Evolutionary conservation across 2,329 filamentous ascomycete species (phyloP).

Genomic region (Dothideomycetidae sp.): DNA sequence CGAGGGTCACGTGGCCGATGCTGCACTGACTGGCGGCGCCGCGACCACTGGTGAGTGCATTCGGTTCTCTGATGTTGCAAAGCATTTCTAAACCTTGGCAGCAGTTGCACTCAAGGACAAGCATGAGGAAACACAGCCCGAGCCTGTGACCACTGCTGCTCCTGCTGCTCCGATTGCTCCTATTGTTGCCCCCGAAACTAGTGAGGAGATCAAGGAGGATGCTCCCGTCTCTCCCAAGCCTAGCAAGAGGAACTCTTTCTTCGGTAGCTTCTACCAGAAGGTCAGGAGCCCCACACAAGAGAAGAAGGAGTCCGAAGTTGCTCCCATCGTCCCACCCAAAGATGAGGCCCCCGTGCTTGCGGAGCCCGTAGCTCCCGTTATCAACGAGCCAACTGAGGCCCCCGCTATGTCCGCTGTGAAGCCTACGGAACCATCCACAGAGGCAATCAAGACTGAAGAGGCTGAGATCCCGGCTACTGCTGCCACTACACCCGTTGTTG

Average conservation of each 20-base stretch:
- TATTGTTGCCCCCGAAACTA: slow-evolving; percentile 27
- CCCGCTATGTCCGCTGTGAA: slow-evolving; percentile 24
- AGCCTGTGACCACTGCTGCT: slow-evolving; percentile 38
- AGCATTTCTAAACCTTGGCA: slow-evolving; percentile 15
- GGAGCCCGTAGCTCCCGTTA: slow-evolving; percentile 20
- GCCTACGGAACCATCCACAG: slow-evolving; percentile 15
- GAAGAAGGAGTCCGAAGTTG: slow-evolving; percentile 59
- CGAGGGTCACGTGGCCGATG: slow-evolving; percentile 17
- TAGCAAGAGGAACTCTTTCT: slow-evolving; percentile 74
- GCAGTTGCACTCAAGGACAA: slow-evolving; percentile 17
- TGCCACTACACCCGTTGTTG: slow-evolving; percentile 14
- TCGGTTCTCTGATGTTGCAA: slow-evolving; percentile 8
- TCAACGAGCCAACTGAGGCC: slow-evolving; percentile 30
- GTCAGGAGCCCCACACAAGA: slow-evolving; percentile 35
- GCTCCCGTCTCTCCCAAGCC: slow-evolving; percentile 42
- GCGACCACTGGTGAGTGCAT: slow-evolving; percentile 18
- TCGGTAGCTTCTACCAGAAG: slow-evolving; percentile 52
- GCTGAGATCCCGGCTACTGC: slow-evolving; percentile 13
- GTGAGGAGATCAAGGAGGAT: slow-evolving; percentile 31
- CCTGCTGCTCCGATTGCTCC: slow-evolving; percentile 13
- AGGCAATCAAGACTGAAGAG: slow-evolving; percentile 19
- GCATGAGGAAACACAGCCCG: slow-evolving; percentile 24
- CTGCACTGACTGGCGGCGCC: slow-evolving; percentile 28
- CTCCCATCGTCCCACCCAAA: slow-evolving; percentile 35
- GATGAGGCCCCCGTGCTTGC: slow-evolving; percentile 29